Evolutionary conservation across 768 basidiomycete genomes (phyloP), one percentile per base, ranked within the genome.

Genomic region (Podaxis sp.): DNA sequence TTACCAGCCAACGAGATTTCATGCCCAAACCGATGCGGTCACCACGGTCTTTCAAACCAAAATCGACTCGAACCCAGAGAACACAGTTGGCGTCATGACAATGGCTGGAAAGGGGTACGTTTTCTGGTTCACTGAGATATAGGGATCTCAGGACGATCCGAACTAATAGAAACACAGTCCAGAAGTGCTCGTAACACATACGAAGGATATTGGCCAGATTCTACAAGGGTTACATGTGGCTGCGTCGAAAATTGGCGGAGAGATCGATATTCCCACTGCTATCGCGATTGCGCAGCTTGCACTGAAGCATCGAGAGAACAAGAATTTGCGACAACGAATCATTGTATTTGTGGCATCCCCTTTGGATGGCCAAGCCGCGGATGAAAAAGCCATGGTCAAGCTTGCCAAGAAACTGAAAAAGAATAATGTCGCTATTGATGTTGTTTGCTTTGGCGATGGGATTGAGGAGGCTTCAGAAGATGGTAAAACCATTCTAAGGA

Each of bases 361-460:
- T 1, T 74, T 95, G n/a, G 79, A 83, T 21, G 88, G 85, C 32
- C 71, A 77, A 32, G 87, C 79, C 6, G 84, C 88, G 10, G 88
- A 91, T 61, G 90, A 93, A 70, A 87, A 89, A 66, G 79, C 81
- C 57, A 88, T 95, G 83, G 78, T 91, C 66, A 89, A 87, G 71
- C 83, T 99, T 37, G 97, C 95, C 9, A 97, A 95, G 81, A 97
- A 94, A 74, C 80, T 99, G 63, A 98, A 98, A 82, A 99, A 99
- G 87, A 98, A 98, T 73, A 99, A 98, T 67, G 94, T 99, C 46
- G 92, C 95, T 1, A 82, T 98, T 25, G 97, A 99, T 73, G 79
- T 98, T 54, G 79, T 98, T 28, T 84, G 84, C 4, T 98, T 93
- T 72, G 96, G 96, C 1, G 95, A 96, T 67, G 91, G 87, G 4